These are phyloP conservation scores for Neonothopanus nambi DNA, from an alignment of 1,284 basidiomycete genomes.

Conservation along the genomic window DNA sequence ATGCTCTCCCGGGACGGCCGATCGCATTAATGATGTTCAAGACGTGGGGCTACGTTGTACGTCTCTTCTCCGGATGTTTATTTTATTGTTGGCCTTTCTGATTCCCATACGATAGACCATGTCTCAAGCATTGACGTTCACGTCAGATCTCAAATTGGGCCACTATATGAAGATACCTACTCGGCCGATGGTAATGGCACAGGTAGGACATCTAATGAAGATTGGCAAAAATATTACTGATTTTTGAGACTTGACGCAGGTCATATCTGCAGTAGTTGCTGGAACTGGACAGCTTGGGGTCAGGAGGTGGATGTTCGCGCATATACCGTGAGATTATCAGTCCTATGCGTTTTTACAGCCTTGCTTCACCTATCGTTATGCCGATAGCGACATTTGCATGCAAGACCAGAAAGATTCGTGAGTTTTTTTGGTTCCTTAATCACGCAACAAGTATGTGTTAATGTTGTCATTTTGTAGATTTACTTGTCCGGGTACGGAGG, in stretches of 20 bases:
- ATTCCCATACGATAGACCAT: constrained; percentile 17
- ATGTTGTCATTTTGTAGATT: constrained; percentile 33
- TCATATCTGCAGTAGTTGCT: constrained; percentile 51
- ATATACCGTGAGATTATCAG: constrained; percentile 33
- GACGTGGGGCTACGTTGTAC: constrained; percentile 25
- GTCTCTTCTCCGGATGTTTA: constrained; percentile 3
- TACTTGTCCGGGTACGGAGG: constrained; percentile 43
- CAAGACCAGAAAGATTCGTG: background rate
- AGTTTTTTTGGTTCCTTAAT: background rate
- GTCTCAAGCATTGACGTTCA: constrained; percentile 40
- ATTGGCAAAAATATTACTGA: background rate
- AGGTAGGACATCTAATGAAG: constrained; percentile 4
- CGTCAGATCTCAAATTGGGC: constrained; percentile 45
- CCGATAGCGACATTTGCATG: background rate
- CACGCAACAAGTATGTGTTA: background rate
- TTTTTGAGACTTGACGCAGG: constrained; percentile 29
- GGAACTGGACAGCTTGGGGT: constrained; percentile 51
- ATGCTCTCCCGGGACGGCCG: constrained; percentile 33
- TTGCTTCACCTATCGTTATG: background rate
- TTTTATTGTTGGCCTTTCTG: background rate
- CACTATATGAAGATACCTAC: constrained; percentile 47
- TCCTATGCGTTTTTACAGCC: background rate
- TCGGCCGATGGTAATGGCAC: constrained; percentile 22
- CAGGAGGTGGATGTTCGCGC: constrained; percentile 50
- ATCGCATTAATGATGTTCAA: constrained; percentile 44